These are phyloP conservation scores for Begonia masoniana DNA, from an alignment of 306 rosid genomes.

Conservation along the genomic window DNA sequence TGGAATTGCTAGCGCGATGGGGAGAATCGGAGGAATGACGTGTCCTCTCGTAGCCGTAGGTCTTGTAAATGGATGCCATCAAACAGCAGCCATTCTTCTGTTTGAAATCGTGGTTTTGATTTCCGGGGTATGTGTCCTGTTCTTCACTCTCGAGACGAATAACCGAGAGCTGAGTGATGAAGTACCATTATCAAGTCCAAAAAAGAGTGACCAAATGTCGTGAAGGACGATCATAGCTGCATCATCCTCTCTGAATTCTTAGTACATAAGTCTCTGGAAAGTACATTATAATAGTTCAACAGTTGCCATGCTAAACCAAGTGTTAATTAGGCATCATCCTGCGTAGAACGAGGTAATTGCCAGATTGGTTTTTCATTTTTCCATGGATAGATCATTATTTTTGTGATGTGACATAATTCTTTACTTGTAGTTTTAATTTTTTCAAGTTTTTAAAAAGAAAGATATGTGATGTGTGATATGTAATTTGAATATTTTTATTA, in stretches of 20 bases:
- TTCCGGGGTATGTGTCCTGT: conserved; percentile 64
- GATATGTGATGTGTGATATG: too few relatives aligned
- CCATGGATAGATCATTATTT: too few relatives aligned
- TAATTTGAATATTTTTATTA: too few relatives aligned
- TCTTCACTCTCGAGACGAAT: conserved; percentile 85
- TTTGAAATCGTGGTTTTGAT: conserved; percentile 56
- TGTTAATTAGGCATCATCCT: too few relatives aligned
- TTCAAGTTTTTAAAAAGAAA: too few relatives aligned
- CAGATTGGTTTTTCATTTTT: too few relatives aligned
- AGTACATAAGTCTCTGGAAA: background rate
- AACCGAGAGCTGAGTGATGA: conserved; percentile 57
- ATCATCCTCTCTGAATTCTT: background rate
- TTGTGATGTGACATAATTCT: too few relatives aligned
- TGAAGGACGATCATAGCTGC: background rate
- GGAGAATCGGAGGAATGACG: conserved; percentile 84
- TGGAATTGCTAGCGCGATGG: conserved; percentile 79
- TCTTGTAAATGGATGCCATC: conserved; percentile 80
- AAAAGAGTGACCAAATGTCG: background rate
- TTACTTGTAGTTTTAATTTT: too few relatives aligned
- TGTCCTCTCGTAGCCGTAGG: conserved; percentile 90
- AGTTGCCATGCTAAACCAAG: background rate
- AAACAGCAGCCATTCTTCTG: conserved; percentile 55
- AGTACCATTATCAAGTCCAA: conserved; percentile 16
- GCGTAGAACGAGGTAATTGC: too few relatives aligned
- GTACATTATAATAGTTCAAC: background rate